Conservation (phyloP, 2,329 filamentous ascomycete genomes). For the Aspergillus sp. region DNA sequence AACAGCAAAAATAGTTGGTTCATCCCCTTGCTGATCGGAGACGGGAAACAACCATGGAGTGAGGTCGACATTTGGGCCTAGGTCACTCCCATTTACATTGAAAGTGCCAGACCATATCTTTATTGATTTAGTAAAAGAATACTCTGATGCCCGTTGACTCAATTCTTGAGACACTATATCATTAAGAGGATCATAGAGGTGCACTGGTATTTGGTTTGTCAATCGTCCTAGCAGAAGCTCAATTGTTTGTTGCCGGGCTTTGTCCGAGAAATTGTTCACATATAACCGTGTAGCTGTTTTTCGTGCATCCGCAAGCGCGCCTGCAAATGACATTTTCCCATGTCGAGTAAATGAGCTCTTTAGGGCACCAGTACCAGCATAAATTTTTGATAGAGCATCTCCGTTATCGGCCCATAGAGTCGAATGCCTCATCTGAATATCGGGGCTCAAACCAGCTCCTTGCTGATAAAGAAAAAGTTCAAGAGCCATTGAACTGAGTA, state of each 20-base stretch:
- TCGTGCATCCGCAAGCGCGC: conserved; percentile 85
- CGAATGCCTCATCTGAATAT: conserved; percentile 89
- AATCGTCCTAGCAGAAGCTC: conserved; percentile 82
- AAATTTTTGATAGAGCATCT: conserved; percentile 87
- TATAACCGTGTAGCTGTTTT: conserved; percentile 92
- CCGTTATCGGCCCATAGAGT: conserved; percentile 97
- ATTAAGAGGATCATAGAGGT: conserved; percentile 88
- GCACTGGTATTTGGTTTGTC: conserved; percentile 73
- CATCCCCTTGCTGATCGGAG: conserved; percentile 46
- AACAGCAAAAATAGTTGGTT: conserved; percentile 79
- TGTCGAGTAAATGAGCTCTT: conserved; percentile 92
- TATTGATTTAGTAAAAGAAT: conserved; percentile 64
- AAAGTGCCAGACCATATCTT: conserved; percentile 83
- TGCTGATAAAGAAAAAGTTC: conserved; percentile 73
- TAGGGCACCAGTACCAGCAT: conserved; percentile 88
- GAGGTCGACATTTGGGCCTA: conserved; percentile 70
- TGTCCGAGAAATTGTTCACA: conserved; percentile 96
- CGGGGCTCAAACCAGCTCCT: conserved; percentile 58
- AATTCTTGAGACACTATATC: conserved; percentile 79
- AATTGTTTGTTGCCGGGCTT: conserved; percentile 85
- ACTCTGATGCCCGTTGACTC: conserved; percentile 57
- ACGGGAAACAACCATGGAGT: conserved; percentile 72
- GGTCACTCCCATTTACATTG: conserved; percentile 83
- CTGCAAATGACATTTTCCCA: conserved; percentile 92
- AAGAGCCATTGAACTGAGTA: conserved; percentile 88